Base-by-base conservation (phyloP, 176 grass and related monocot species). In the Oryza officinalis region DNA sequence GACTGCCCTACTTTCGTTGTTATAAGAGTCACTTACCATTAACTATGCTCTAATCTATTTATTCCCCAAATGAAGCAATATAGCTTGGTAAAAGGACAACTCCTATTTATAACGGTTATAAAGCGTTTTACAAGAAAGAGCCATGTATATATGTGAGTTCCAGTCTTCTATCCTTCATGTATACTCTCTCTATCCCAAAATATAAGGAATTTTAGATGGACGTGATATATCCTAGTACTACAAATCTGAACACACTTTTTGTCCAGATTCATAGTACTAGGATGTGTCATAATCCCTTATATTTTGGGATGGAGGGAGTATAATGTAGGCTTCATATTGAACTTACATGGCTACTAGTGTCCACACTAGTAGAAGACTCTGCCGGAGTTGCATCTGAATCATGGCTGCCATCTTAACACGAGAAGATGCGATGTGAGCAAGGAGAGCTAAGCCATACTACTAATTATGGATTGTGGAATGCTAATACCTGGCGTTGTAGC, bases 341-440 rank as follows among this genome's bases (percentile, higher is more conserved):
- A 88, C 92, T 95, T 88, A 98, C 93, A 76, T 92, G 68, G 76
- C 17, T 80, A 72, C 43, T 84, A 71, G 10, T 70, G 41, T 17
- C 59, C 31, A 27, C 61, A 72, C 33, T 59, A 68, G 67, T 77
- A 82, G 64, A 77, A 75, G 82, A 82, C 45, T 75, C 75, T 84
- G 63, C 63, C 13, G 44, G 57, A 20, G 72, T 65, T 76, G 81
- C 67, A 68, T 88, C 72, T 30, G 83, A 63, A 80, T 73, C 79
- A 45, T 71, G 57, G 65, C 22, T 81, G 20, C 41, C 80, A 65
- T 92, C 85, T 84, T 13, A 72, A 60, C 27, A 69, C 61, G 35
- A 47, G 20, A 77, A 27, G 23, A 80, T 4, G 75, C 50, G 47
- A 63, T 8, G 60, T 77, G 47, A 82, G 35, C 20, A 72, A 59